Conservation (phyloP, 106 monocot species). For the Agapanthus africanus region DNA sequence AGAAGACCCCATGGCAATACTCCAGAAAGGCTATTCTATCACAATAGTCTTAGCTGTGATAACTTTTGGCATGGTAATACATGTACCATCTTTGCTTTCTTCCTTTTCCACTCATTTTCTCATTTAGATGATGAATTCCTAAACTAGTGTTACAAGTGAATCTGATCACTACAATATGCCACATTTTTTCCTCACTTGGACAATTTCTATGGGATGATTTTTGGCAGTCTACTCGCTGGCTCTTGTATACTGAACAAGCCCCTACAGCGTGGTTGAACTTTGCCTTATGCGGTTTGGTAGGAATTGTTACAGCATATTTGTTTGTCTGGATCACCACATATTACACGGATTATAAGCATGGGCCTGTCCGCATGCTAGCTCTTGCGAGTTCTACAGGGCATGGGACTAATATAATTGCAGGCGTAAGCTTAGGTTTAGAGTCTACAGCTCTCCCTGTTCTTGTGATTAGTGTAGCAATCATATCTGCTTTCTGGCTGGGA, state of each 20-base stretch:
- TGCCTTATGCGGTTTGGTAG: slow-evolving; percentile 84
- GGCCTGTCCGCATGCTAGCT: slow-evolving; percentile 77
- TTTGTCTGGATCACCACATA: slow-evolving; percentile 67
- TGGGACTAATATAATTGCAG: slow-evolving; percentile 99
- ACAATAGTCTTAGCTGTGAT: slow-evolving; percentile 56
- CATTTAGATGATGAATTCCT: neutral
- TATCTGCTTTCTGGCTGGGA: slow-evolving; percentile 88
- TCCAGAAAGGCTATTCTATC: slow-evolving; percentile 94
- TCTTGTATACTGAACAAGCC: slow-evolving; percentile 90
- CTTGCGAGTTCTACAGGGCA: slow-evolving; percentile 91
- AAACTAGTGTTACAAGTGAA: neutral
- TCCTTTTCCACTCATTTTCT: neutral
- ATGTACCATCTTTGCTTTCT: neutral
- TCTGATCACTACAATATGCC: neutral
- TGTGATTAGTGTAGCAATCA: slow-evolving; percentile 83
- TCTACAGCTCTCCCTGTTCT: slow-evolving; percentile 98
- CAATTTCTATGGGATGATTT: neutral
- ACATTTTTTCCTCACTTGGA: neutral
- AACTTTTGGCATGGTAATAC: too few species aligned
- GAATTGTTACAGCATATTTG: slow-evolving; percentile 73
- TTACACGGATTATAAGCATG: slow-evolving; percentile 97
- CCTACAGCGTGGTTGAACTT: slow-evolving; percentile 89
- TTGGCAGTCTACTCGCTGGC: slow-evolving; percentile 82
- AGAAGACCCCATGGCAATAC: slow-evolving; percentile 93
- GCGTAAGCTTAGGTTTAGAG: slow-evolving; percentile 85